Evolutionary conservation across 2,329 filamentous ascomycete species (phyloP).

Genomic region (Claviceps monticola): DNA sequence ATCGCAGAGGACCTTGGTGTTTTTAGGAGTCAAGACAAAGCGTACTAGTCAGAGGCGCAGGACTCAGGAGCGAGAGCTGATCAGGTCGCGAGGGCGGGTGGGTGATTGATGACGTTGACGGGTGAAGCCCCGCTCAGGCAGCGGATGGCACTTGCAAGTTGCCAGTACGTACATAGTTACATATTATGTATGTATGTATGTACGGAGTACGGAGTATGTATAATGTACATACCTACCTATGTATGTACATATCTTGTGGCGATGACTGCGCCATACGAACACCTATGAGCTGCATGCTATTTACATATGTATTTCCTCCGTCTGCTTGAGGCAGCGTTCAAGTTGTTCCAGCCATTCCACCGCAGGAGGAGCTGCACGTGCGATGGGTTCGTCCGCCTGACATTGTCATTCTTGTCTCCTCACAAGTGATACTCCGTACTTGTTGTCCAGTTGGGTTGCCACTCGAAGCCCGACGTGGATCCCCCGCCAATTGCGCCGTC

Average conservation of each 20-base stretch:
- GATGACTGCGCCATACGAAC: no score
- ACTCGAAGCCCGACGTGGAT: neutral
- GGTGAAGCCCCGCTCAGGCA: conserved; percentile 1
- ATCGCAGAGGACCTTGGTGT: neutral
- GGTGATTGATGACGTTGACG: conserved; percentile 9
- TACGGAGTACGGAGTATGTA: no score
- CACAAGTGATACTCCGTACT: neutral
- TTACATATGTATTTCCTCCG: no score
- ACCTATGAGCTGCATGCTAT: no score
- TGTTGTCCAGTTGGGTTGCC: neutral
- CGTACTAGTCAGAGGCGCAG: neutral
- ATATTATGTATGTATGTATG: no score
- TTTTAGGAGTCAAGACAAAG: neutral
- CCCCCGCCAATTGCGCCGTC: no score
- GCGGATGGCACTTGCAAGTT: no score
- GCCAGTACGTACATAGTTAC: no score
- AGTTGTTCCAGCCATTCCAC: no score
- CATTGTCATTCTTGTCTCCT: neutral
- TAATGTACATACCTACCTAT: no score
- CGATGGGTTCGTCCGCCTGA: neutral
- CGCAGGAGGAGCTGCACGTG: neutral
- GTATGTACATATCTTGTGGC: no score
- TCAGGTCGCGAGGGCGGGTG: neutral
- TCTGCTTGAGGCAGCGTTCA: no score
- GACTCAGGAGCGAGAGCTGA: neutral